Evolutionary conservation across 2,329 filamentous ascomycete genomes (phyloP), one percentile per base, ranked within the genome.

Genomic region (Neonectria sp.): DNA sequence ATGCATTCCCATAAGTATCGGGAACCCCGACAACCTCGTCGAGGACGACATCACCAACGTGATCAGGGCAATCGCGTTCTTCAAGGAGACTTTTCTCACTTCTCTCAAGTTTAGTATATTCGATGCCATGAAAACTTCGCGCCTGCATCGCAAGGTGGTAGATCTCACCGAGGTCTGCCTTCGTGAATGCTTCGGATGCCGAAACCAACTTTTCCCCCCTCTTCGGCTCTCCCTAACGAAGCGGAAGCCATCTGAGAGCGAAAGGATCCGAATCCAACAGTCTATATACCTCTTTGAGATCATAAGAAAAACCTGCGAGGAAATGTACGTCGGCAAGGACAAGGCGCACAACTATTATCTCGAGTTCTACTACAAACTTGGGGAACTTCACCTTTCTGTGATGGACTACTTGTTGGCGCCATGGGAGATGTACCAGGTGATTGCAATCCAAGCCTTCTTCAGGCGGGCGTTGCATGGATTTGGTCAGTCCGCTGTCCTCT

Each of bases 361-460:
- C 43, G 43, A 53, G 3, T 61, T 27, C 49, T 27, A 59, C 12
- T 29, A 31, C 3, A 59, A 62, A 4, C n/a, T 69, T 1, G 15
- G 13, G 5, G 55, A 48, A 6, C 52, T 69, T 1, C 68, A 69
- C 3, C 24, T 46, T 3, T 37, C 21, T 3, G 25, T 69, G 29
- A n/a, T 45, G 7, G 59, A 58, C 2, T 9, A 48, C 8, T 21
- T 56, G 7, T n/a, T 70, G 33, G 61, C 68, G 6, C 68, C 68
- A 4, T 70, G 68, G 68, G 68, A 70, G 52, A 58, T 68, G 43
- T 52, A 68, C 52, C 65, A 70, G 43, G 68, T 68, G 6, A 29
- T 68, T 31, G 53, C 40, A 17, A 53, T 70, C 3, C 43, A 62
- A 15, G 33, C 46, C 6, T 70, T 63, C 55, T 68, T 68, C 52